A percentile compares a stretch with the other conserved stretches of the same genome.
These are phyloP conservation scores for Trametes sp. DNA, from an alignment of 1,284 basidiomycete species.

Conservation along the genomic window DNA sequence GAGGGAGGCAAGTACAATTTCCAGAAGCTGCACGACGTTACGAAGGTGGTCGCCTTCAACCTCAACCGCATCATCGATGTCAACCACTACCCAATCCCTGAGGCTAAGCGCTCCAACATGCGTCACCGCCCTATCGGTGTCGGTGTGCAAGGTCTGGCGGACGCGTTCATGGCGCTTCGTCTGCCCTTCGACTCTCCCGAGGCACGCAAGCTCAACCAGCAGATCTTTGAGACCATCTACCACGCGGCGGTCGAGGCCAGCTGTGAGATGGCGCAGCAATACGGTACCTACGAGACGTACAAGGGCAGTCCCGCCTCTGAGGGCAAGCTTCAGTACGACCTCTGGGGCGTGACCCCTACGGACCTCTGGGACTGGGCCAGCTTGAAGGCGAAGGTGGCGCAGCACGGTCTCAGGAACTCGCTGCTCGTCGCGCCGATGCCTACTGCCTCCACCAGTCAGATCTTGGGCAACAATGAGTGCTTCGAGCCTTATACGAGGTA, in stretches of 20 bases:
- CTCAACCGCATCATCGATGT: constrained; percentile 94
- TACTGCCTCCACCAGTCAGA: constrained; percentile 98
- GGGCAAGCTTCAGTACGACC: constrained; percentile 93
- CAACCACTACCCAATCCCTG: constrained; percentile 94
- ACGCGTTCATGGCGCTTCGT: constrained; percentile 97
- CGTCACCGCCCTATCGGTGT: constrained; percentile 98
- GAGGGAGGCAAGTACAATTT: constrained; percentile 86
- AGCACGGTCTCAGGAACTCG: constrained; percentile 91
- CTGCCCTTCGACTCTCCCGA: constrained; percentile 95
- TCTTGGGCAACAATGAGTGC: constrained; percentile 98
- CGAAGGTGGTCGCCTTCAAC: constrained; percentile 94
- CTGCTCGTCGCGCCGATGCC: constrained; percentile 98
- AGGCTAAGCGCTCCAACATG: constrained; percentile 94
- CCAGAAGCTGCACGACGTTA: constrained; percentile 92
- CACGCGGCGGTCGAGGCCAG: constrained; percentile 95
- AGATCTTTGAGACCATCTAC: constrained; percentile 99
- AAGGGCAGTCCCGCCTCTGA: constrained; percentile 89
- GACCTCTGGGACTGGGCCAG: constrained; percentile 95
- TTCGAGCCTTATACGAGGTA: constrained; percentile 96
- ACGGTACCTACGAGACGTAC: constrained; percentile 93
- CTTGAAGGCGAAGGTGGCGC: constrained; percentile 90
- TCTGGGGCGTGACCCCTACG: constrained; percentile 95
- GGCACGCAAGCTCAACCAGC: constrained; percentile 89
- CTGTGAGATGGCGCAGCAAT: constrained; percentile 83
- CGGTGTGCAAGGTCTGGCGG: constrained; percentile 98